Evolutionary conservation across 1,139 yeast genomes (phyloP), one percentile per base, ranked within the genome.

Genomic region (Meyerozyma elateridarum): DNA sequence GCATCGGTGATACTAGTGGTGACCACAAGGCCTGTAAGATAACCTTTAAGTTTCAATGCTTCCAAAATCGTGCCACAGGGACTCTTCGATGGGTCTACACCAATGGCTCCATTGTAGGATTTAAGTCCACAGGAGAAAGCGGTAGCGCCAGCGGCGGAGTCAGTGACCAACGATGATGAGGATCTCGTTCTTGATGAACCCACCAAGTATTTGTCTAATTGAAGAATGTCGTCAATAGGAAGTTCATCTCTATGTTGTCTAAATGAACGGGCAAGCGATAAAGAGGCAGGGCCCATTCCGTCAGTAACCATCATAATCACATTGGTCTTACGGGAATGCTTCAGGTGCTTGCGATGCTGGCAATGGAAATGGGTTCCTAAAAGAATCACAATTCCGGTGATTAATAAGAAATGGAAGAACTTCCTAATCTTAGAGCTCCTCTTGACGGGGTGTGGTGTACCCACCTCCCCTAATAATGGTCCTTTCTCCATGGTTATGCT

Each of bases 61-160:
- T 54, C 59, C 41, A 54, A 44, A 27, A 54, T 42, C 27, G 59
- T 52, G 8, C 58, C 59, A 30, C 56, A 51, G 1, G 59, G 57
- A 5, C 21, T 22, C 28, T 48, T 40, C 18, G 46, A 42, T 1
- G 56, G 45, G 19, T 41, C 41, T 4, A 54, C 57, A 9, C 56
- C 56, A 28, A 54, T 52, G 16, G 58, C 58, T 1, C 58, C 59
- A 31, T 54, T 54, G 40, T 54, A 52, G 6, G 56, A 41, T 36
- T 54, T 54, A 32, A 51, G 37, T 2, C 45, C 59, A 34, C 57
- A 52, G 15, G 52, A 44, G 33, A 54, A 54, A 4, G 59, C 56
- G 6, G 57, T 52, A 15, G 58, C 59, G 1, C 57, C 59, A 4
- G 59, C 59, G 2, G 59, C 59, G 4, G 56, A 52, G 36, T 54